Evolutionary conservation across 1,284 basidiomycete species (phyloP), one percentile per base, ranked within the genome.

Genomic region (Moniliella sp.): DNA sequence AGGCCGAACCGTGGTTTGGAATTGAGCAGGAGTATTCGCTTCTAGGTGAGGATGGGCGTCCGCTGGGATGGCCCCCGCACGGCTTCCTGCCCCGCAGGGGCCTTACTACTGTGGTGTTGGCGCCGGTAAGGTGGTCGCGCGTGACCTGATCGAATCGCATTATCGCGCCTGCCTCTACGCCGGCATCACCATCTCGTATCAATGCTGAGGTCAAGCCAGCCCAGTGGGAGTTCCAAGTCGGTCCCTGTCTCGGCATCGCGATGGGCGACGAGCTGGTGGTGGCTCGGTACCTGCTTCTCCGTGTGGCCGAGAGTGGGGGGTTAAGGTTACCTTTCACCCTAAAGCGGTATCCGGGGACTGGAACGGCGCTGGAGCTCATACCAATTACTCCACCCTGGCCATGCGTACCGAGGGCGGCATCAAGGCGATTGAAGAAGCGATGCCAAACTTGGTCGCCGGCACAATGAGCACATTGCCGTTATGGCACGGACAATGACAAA

Each of bases 171-270:
- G 88, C 66, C 73, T 99, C 39, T 93, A 94, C 65, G 70, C 91
- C 48, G 86, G 84, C 52, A 72, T 99, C 66, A 86, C 84, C 69
- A 94, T 94, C 68, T 88, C 82, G 91, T 62, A 94, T 99, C 69
- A 99, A 97, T 64, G 91, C 91, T 46, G 91, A 97, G 68, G 91
- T 97, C 52, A 94, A 94, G 88, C 88, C 91, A 15, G 77, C 86
- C 39, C 91, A 97, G 66, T 94, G 86, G 86, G 86, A 97, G 68
- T 97, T 91, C 78, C 91, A 97, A 66, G 84, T 97, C 52, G 88
- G 88, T 40, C 88, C 88, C 25, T 94, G 88, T 61, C 76, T 79
- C n/a, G 88, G 88, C 46, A 93, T 97, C 64, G 72, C 79, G 48
- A 91, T 97, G 81, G 88, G 88, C 53, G 88, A 99, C 66, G 84